phyloP scores from a whole-genome alignment of 441 rosid species.

The Corymbia citriodora region DNA sequence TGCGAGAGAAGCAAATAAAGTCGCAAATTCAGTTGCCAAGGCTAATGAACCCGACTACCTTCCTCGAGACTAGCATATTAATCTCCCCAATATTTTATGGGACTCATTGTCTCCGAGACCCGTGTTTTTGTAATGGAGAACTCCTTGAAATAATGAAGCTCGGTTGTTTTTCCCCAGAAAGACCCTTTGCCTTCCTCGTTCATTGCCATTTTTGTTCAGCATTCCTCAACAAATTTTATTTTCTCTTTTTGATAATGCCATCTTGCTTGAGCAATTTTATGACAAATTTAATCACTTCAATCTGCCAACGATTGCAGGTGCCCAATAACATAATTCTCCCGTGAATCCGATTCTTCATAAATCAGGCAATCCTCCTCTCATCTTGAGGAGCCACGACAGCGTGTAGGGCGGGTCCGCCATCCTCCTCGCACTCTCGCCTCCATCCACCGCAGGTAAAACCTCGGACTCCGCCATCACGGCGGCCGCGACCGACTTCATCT shows the following conservation, averaged over 20 bases:
- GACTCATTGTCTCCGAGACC: too few species aligned
- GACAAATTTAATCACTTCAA: neutral
- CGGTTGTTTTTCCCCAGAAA: too few species aligned
- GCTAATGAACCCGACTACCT: too few species aligned
- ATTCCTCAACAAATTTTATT: neutral
- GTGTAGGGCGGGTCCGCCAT: slow-evolving; percentile 41
- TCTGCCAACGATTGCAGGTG: neutral
- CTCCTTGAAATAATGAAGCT: too few species aligned
- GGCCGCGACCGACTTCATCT: slow-evolving; percentile 60
- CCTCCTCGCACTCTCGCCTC: slow-evolving; percentile 28
- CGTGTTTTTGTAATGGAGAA: too few species aligned
- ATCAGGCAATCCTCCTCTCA: slow-evolving; percentile 48
- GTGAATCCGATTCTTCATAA: neutral
- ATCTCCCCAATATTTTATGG: too few species aligned
- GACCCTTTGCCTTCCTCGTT: too few species aligned
- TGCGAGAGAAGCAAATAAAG: too few species aligned
- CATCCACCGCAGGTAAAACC: slow-evolving; percentile 26
- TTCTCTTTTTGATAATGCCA: neutral
- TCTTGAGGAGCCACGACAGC: slow-evolving; percentile 38
- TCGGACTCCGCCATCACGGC: slow-evolving; percentile 46
- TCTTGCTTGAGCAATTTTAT: neutral
- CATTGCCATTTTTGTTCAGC: too few species aligned
- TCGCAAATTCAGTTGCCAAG: too few species aligned
- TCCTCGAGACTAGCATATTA: too few species aligned
- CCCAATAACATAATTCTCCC: neutral